These are phyloP conservation scores for Sporothrix schenckii DNA, from an alignment of 2,329 filamentous ascomycete species.

Conservation along the genomic window DNA sequence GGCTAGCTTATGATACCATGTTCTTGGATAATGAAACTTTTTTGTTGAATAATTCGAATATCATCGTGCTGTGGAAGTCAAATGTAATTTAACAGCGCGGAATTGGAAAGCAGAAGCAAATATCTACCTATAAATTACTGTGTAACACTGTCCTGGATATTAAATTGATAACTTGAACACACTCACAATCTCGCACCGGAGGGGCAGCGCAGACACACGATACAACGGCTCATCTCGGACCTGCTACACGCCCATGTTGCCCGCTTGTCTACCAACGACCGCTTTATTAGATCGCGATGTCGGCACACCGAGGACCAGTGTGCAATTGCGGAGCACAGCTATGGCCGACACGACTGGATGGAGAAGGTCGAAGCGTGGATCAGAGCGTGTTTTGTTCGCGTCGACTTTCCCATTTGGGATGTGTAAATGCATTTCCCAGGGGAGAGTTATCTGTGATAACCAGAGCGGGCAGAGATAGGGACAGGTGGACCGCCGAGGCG, in stretches of 20 bases:
- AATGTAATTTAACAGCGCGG: too few relatives aligned
- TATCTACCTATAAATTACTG: too few relatives aligned
- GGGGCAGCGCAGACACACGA: too few relatives aligned
- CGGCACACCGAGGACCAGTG: neutral
- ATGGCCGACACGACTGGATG: neutral
- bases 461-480: neutral
- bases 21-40: neutral
- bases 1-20: neutral
- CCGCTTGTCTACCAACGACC: neutral
- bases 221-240: neutral
- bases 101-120: too few relatives aligned
- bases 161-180: too few relatives aligned
- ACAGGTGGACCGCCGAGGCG: neutral
- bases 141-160: too few relatives aligned
- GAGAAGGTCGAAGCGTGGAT: constrained; percentile 10
- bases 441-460: too few relatives aligned
- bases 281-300: neutral
- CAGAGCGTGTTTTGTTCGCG: neutral
- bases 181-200: too few relatives aligned
- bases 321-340: neutral
- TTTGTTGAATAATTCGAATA: neutral
- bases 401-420: constrained; percentile 5
- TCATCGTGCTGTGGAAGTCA: too few relatives aligned
- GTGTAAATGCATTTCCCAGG: neutral
- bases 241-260: too few relatives aligned